Conservation (phyloP, 257 asterid genomes). For the Lantana camara region DNA sequence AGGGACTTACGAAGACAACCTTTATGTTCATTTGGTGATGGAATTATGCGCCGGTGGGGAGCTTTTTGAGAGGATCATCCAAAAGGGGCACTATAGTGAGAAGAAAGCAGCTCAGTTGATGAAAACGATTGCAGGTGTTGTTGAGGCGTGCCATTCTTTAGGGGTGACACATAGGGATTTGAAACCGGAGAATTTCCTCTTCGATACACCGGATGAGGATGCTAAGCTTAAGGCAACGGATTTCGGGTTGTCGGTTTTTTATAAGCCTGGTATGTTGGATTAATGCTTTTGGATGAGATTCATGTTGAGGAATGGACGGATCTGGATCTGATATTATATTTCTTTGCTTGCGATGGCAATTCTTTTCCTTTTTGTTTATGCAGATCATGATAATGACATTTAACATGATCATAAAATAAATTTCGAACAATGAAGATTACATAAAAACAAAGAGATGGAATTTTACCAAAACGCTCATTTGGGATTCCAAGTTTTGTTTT, state of each 20-base stretch:
- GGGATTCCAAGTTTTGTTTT: no score
- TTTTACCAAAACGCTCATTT: no score
- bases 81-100: conserved; percentile 88
- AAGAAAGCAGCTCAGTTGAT: conserved; percentile 69
- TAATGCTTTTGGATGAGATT: background rate
- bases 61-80: conserved; percentile 84
- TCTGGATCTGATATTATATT: no score
- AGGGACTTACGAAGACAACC: conserved; percentile 80
- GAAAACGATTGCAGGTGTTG: conserved; percentile 83
- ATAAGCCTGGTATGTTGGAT: conserved; percentile 69
- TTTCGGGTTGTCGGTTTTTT: conserved; percentile 83
- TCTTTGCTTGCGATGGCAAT: no score
- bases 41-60: conserved; percentile 85
- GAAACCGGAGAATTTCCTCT: conserved; percentile 86
- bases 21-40: conserved; percentile 86
- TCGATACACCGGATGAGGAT: conserved; percentile 79
- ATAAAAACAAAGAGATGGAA: no score
- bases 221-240: conserved; percentile 91
- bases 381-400: no score
- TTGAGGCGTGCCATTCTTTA: conserved; percentile 89
- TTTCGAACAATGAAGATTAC: no score
- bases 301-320: background rate
- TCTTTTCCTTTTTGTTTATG: no score
- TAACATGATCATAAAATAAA: no score
- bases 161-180: conserved; percentile 96